A percentile compares a stretch with the other conserved stretches of the same genome.
Evolutionary conservation across 345 rosid genomes (phyloP).

Genomic region (Camelina laxa): DNA sequence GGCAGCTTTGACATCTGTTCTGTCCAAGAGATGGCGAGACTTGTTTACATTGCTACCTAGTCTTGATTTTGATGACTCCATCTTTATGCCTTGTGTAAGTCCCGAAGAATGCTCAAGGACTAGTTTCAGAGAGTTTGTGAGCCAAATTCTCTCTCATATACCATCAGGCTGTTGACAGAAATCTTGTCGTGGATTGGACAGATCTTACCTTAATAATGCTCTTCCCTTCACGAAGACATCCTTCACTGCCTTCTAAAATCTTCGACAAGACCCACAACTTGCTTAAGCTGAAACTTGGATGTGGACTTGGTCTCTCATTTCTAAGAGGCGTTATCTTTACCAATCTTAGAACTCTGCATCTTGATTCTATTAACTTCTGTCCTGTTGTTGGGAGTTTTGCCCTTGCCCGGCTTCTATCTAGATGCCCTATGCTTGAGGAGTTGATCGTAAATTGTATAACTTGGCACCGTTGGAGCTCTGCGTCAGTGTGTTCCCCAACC

Average conservation of each 20-base stretch:
- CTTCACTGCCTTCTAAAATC: background rate
- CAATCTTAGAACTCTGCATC: conserved; percentile 24
- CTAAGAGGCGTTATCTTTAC: conserved; percentile 6
- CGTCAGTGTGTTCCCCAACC: background rate
- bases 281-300: conserved; percentile 16
- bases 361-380: background rate
- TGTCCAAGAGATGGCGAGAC: conserved; percentile 20
- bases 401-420: background rate
- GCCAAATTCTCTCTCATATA: conserved; percentile 18
- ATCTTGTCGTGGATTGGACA: background rate
- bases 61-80: conserved; percentile 16
- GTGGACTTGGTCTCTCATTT: background rate
- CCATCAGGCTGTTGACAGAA: background rate
- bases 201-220: conserved; percentile 3
- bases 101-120: background rate
- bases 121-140: conserved; percentile 11
- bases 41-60: conserved; percentile 8
- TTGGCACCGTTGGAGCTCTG: background rate
- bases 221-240: background rate
- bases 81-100: conserved; percentile 1
- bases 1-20: conserved; percentile 18
- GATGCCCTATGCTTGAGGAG: conserved; percentile 26
- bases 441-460: conserved; percentile 3
- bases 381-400: background rate
- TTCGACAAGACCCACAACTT: background rate